Conservation (phyloP, 495 filamentous ascomycete species). For the Elasticomyces elasticus region DNA sequence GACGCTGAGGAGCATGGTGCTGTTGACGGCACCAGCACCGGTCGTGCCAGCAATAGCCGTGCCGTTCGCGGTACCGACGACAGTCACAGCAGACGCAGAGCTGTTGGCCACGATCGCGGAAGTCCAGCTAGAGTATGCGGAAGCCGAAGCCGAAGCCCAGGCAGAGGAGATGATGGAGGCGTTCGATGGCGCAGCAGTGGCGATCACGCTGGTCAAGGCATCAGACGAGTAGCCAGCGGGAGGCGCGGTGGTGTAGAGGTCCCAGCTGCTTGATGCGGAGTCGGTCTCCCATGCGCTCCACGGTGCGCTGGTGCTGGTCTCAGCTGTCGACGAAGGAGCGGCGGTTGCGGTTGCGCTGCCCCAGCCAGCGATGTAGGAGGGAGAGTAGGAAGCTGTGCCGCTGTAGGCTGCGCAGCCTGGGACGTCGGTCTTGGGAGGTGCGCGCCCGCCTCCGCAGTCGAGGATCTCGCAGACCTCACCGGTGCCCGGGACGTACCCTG, state of each 20-base stretch:
- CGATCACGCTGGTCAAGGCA: background rate
- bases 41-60: background rate
- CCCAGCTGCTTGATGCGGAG: slow-evolving; percentile 3
- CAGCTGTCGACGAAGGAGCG: background rate
- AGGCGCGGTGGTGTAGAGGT: slow-evolving; percentile 5
- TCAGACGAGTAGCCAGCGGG: background rate
- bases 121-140: background rate
- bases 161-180: background rate
- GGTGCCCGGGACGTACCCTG: slow-evolving; percentile 41
- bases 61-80: background rate
- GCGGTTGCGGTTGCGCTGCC: slow-evolving; percentile 3
- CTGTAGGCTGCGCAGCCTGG: slow-evolving; percentile 50
- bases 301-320: background rate
- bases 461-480: slow-evolving; percentile 52
- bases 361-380: slow-evolving; percentile 39
- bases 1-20: background rate
- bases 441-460: slow-evolving; percentile 56
- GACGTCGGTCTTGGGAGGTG: slow-evolving; percentile 49
- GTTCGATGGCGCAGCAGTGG: background rate
- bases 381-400: slow-evolving; percentile 45
- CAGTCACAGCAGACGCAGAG: background rate
- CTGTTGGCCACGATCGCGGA: background rate
- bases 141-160: background rate
- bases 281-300: slow-evolving; percentile 3
- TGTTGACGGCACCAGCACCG: background rate